A percentile compares a stretch with the other conserved stretches of the same genome.
Conservation (phyloP, 2,329 filamentous ascomycete genomes). For the Aspergillus pseudotamarii region DNA sequence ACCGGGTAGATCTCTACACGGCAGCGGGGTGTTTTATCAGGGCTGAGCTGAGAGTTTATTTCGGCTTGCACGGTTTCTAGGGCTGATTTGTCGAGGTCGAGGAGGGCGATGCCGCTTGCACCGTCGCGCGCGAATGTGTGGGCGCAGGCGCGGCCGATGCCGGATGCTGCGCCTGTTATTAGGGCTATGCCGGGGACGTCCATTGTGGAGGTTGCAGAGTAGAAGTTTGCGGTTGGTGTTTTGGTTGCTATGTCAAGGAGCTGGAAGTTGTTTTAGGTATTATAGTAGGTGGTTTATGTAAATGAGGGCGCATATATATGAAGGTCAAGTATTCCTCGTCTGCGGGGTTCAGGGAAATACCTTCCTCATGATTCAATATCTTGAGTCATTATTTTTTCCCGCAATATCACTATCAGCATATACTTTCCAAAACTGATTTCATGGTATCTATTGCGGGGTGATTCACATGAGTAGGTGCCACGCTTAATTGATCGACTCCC, state of each 20-base stretch:
- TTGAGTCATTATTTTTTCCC: neutral
- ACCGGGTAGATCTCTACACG: neutral
- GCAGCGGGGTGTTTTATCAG: neutral
- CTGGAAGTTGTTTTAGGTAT: neutral
- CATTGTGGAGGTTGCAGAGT: neutral
- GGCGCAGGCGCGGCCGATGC: conserved; percentile 13
- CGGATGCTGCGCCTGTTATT: conserved; percentile 14
- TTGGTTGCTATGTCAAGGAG: neutral
- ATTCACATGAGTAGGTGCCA: neutral
- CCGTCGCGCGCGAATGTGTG: conserved; percentile 15
- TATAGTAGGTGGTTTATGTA: neutral
- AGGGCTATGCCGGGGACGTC: conserved; percentile 4
- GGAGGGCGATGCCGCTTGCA: conserved; percentile 5
- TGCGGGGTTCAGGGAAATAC: neutral
- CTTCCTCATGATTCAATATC: neutral
- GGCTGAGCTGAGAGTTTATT: neutral
- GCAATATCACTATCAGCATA: neutral
- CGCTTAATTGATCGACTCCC: neutral
- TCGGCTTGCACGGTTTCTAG: neutral
- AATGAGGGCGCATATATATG: neutral
- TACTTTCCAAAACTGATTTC: neutral
- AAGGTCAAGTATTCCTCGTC: neutral
- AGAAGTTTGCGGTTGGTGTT: neutral
- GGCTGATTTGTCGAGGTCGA: neutral
- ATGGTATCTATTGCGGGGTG: no score